Conservation (phyloP, 306 rosid species). For the Dalbergia cultrata region DNA sequence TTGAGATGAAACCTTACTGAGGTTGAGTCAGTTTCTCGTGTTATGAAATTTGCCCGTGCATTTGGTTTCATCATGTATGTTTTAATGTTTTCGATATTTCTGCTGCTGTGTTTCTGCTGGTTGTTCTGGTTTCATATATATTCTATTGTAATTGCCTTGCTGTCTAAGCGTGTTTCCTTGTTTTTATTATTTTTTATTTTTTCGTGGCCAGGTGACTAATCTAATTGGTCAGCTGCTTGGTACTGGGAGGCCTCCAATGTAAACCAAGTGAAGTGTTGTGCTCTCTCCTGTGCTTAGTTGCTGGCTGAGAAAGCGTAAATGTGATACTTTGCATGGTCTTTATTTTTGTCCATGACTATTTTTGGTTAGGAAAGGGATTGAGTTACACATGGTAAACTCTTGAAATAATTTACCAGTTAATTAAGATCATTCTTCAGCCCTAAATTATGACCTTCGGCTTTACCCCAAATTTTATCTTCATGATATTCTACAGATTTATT, state of each 20-base stretch:
- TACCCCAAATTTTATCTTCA: not conserved
- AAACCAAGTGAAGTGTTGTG: conserved; percentile 28
- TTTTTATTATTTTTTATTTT: not conserved
- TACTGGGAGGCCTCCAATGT: conserved; percentile 78
- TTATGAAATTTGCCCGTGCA: not conserved
- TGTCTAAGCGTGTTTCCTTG: not conserved
- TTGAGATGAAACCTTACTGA: no score
- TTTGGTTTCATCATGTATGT: not conserved
- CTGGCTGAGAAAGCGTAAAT: conserved; percentile 36
- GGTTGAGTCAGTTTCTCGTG: no score
- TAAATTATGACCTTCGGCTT: not conserved
- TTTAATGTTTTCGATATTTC: conserved; percentile 9
- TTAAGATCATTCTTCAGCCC: conserved; percentile 17
- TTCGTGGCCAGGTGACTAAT: conserved; percentile 73
- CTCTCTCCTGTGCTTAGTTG: conserved; percentile 32
- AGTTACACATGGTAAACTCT: conserved; percentile 23
- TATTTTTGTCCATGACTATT: conserved; percentile 35
- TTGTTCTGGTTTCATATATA: not conserved
- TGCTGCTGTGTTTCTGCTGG: conserved; percentile 6
- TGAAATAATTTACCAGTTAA: conserved; percentile 36
- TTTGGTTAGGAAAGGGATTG: conserved; percentile 41
- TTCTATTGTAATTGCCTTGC: not conserved
- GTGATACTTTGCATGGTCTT: conserved; percentile 37
- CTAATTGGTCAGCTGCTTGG: conserved; percentile 87
- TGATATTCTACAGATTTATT: not conserved